Base-by-base conservation (phyloP, 805 yeast genomes). In the Isabelozyma heimii region DNA sequence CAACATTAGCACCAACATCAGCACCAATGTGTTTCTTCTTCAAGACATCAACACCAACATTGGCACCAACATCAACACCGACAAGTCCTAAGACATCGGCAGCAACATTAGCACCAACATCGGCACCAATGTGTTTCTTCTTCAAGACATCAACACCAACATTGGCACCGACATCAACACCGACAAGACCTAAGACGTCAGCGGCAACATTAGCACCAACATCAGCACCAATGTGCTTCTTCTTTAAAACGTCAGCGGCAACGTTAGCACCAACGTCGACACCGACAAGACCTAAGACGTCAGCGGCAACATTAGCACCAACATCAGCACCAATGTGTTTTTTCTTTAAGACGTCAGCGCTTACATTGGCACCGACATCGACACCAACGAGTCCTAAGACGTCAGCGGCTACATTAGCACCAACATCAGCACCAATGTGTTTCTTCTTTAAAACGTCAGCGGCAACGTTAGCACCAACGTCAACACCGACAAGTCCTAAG, bases 371-470 rank as follows among this genome's bases (percentile, higher is more conserved):
- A 33, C 37, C 37, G 8, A 33, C 14, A 10, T 12, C 37, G 14
- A 3, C 37, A 3, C 14, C 13, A 8, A n/a, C 37, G 8, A 33
- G 37, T 13, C 37, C 37, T 33, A n/a, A n/a, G 8, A 33, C 14
- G 14, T 33, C 37, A 33, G 37, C 37, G 4, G 13, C 37, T 6
- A n/a, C 37, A 33, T n/a, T n/a, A 33, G 37, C 37, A 33, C 37
- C 37, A 3, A 33, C 43, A 4, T 40, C 43, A 2, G 43, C 12
- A 13, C 1, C 43, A 27, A 12, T 16, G 14, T 38, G 17, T 10
- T 4, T 15, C 45, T 49, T 57, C 44, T 60, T 59, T 15, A 42
- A 42, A 40, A 59, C 43, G 24, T 47, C 52, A 40, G 40, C 58
- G 16, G 30, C 53, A 20, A 47, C 52, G 14, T 49, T 56, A 37